phyloP scores from a whole-genome alignment of 2,329 filamentous ascomycete species.

The Chaetomium sp. region DNA sequence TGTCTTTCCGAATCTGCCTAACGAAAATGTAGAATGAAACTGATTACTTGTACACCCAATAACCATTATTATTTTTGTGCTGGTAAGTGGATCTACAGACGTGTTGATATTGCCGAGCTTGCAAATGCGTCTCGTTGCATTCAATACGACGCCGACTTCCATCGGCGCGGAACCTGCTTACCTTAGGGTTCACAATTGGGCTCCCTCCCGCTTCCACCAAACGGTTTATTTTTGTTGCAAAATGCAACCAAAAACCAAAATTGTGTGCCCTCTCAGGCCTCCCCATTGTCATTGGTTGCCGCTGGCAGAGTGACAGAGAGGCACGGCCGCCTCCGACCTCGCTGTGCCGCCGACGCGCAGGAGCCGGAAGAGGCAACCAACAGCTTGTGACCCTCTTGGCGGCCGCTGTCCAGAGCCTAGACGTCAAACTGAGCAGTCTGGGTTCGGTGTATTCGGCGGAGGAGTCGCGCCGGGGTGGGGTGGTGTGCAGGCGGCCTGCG shows the following conservation, averaged over 20 bases:
- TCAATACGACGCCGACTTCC: neutral
- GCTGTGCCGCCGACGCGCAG: constrained; percentile 14
- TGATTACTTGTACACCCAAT: neutral
- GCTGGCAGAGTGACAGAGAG: neutral
- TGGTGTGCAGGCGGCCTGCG: neutral
- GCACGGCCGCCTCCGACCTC: neutral
- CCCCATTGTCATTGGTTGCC: neutral
- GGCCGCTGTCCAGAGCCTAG: constrained; percentile 3
- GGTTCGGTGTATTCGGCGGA: neutral
- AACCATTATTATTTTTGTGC: neutral
- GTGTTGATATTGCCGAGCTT: neutral
- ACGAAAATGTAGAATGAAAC: neutral
- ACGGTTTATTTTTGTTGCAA: constrained; percentile 1
- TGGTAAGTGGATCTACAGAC: neutral
- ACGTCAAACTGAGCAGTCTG: neutral
- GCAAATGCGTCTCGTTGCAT: no score
- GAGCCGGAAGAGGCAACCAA: constrained; percentile 13
- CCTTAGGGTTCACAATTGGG: constrained; percentile 9
- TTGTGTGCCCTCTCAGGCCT: neutral
- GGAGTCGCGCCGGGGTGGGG: neutral
- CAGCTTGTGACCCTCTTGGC: neutral
- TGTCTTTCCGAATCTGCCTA: neutral
- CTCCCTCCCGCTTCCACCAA: constrained; percentile 8
- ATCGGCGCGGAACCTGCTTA: neutral
- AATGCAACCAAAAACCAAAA: neutral